These are phyloP conservation scores for Picochlorum costavermella DNA, from an alignment of 139 green algal genomes.

Conservation along the genomic window DNA sequence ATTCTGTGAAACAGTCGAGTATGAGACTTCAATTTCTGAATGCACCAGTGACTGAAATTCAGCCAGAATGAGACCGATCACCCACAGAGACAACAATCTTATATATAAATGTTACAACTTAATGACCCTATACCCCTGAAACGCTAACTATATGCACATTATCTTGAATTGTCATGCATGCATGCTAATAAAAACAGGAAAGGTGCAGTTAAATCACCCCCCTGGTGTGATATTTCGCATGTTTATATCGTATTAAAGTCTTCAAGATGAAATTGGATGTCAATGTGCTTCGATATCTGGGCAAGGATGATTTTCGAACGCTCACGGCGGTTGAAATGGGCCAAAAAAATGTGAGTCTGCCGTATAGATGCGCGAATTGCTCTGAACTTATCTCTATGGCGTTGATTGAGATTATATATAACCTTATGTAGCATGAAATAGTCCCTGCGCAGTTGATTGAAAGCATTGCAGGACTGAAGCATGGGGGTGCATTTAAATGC, in stretches of 20 bases:
- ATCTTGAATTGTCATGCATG: too few species aligned
- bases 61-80: too few species aligned
- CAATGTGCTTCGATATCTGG: slow-evolving; percentile 89
- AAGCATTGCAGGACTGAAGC: slow-evolving; percentile 85
- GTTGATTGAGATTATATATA: not conserved
- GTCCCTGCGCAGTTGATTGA: slow-evolving; percentile 84
- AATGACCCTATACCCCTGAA: too few species aligned
- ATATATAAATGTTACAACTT: too few species aligned
- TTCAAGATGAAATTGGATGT: slow-evolving; percentile 94
- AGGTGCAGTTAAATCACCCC: too few species aligned
- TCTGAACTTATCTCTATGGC: not conserved
- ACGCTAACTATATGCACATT: too few species aligned
- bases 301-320: slow-evolving; percentile 88
- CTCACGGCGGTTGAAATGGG: slow-evolving; percentile 96
- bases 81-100: too few species aligned
- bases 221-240: not conserved
- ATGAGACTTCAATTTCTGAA: too few species aligned
- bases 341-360: slow-evolving; percentile 80
- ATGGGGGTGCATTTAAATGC: slow-evolving; percentile 73
- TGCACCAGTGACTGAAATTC: too few species aligned
- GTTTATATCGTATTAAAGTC: not conserved
- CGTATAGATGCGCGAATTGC: not conserved
- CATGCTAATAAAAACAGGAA: too few species aligned
- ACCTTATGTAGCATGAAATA: slow-evolving; percentile 79
- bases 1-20: too few species aligned